These are phyloP conservation scores for Omphalotus olearius DNA, from an alignment of 1,284 basidiomycete genomes.

Conservation along the genomic window DNA sequence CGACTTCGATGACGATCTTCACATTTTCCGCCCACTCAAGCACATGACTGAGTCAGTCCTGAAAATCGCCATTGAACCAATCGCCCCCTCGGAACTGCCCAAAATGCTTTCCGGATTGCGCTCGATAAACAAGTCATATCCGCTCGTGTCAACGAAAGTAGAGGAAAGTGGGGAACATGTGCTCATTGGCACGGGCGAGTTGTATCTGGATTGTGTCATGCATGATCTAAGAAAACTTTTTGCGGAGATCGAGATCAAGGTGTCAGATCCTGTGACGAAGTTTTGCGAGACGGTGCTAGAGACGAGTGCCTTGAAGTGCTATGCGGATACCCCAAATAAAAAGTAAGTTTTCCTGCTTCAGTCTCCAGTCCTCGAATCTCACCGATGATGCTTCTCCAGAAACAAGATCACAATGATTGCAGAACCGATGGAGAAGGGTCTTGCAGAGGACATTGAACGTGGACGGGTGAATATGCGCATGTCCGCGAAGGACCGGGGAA, in stretches of 20 bases:
- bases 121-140: conserved; percentile 97
- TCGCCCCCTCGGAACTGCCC: conserved; percentile 94
- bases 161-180: conserved; percentile 99
- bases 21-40: conserved; percentile 94
- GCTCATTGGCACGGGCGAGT: conserved; percentile 93
- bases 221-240: conserved; percentile 93
- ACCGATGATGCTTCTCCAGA: conserved; percentile 40
- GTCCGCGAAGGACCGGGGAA: conserved; percentile 89
- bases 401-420: conserved; percentile 98
- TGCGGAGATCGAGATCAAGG: conserved; percentile 99
- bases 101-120: conserved; percentile 98
- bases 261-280: conserved; percentile 97
- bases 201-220: conserved; percentile 96
- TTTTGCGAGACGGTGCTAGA: conserved; percentile 99
- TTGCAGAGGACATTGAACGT: conserved; percentile 91
- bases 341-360: conserved; percentile 54
- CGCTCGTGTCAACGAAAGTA: conserved; percentile 90
- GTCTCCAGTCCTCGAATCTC: conserved; percentile 2
- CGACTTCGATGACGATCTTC: conserved; percentile 77
- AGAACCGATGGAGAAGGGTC: conserved; percentile 89
- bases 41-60: conserved; percentile 98
- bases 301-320: conserved; percentile 97
- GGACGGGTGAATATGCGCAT: conserved; percentile 91
- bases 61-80: conserved; percentile 98
- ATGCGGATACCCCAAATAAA: conserved; percentile 98